Conservation (phyloP, 352 stramenopile genomes). For the Stephanocyclus meneghinianus region DNA sequence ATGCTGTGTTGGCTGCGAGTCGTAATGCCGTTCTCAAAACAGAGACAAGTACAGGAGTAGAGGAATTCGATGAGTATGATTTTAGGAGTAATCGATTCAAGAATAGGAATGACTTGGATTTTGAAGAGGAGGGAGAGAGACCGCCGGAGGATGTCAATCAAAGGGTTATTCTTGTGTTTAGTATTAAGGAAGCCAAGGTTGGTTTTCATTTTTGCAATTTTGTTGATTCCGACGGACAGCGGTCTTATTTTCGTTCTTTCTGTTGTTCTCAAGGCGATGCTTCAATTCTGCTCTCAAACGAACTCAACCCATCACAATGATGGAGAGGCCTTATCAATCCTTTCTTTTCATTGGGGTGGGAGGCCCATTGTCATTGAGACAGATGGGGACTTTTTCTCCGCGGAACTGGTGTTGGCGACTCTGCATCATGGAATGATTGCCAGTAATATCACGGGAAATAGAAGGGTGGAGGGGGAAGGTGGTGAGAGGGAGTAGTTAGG, state of each 20-base stretch:
- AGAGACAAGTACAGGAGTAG: conserved; percentile 67
- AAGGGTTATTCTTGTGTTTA: conserved; percentile 76
- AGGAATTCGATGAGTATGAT: conserved; percentile 74
- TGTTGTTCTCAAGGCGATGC: conserved; percentile 55
- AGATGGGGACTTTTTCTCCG: conserved; percentile 51
- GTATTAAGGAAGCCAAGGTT: conserved; percentile 74
- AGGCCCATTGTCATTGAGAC: conserved; percentile 71
- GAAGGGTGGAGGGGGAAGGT: not conserved
- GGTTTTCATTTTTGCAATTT: conserved; percentile 17
- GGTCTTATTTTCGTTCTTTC: not conserved
- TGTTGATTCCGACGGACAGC: not conserved
- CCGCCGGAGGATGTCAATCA: conserved; percentile 65
- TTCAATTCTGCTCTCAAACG: conserved; percentile 70
- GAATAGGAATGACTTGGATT: conserved; percentile 18
- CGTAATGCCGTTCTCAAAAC: conserved; percentile 62
- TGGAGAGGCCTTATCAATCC: conserved; percentile 55
- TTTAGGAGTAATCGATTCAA: conserved; percentile 56
- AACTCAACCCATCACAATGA: conserved; percentile 47
- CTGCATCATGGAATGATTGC: conserved; percentile 68
- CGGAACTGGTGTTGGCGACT: conserved; percentile 68
- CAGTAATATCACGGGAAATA: conserved; percentile 1
- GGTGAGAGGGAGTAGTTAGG: not conserved
- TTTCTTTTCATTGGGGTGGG: conserved; percentile 78
- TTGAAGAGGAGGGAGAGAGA: conserved; percentile 13
- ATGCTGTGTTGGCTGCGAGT: conserved; percentile 28